Base-by-base conservation (phyloP, 805 yeast genomes). In the Teunomyces panamensis region DNA sequence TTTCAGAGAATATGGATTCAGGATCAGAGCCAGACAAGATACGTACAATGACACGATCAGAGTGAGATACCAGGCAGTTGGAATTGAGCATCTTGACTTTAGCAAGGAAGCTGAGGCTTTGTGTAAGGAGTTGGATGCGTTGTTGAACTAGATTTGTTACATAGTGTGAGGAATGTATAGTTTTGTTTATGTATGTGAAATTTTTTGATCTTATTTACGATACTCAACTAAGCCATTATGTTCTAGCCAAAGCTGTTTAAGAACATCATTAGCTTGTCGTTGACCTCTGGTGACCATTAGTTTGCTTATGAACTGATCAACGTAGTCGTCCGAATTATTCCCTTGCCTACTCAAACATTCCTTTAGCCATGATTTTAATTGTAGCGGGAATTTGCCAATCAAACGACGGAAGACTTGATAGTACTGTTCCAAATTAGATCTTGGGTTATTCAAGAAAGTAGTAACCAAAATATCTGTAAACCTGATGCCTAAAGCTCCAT, bases 1-100 rank as follows among this genome's bases (percentile, higher is more conserved):
- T 46, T 87, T 86, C 78, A 76, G 79, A 53, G 91, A 89, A 64
- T 88, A 66, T 60, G 77, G 77, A 30, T 85, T 94, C 67, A 80
- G 95, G 66, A 64, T 91, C 45, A 81, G 87, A 59, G 97, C 96
- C 10, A 81, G 84, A 62, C 87, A 81, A 59, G 97, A 94, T 60
- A 81, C 78, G 51, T 94, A 88, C 65, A 86, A 90, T 57, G 96
- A 90, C 45, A 80, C 78, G 42, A 77, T 80, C 28, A 79, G 92
- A 64, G 81, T 88, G 13, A 80, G 97, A 63, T 89, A 85, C 63
- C 84, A 84, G 47, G 87, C 80, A 2, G 71, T 80, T 43, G 75
- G 78, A 11, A 54, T 85, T 26, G 73, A 73, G 44, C 73, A 73
- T 34, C 58, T 87, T 45, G 82, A 84, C 56, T 85, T 64, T 59